Evolutionary conservation across 768 basidiomycete genomes (phyloP).

Genomic region (Mycena haematopus): DNA sequence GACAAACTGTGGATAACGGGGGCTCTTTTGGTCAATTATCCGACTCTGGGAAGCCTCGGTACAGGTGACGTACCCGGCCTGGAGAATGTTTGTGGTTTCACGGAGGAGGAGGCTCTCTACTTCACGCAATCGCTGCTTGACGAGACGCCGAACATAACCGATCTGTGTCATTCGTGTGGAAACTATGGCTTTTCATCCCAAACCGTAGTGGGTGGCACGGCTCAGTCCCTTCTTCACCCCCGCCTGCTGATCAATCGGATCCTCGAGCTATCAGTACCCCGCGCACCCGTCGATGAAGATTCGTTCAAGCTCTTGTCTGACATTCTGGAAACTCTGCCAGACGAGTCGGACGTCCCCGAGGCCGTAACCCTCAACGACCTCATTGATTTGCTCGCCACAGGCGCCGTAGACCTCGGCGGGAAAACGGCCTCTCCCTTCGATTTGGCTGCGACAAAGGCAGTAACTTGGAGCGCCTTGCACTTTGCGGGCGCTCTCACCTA

Average conservation of each 20-base stretch:
- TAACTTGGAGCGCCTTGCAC: conserved; percentile 15
- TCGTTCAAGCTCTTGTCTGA: conserved; percentile 1
- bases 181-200: not conserved
- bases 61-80: not conserved
- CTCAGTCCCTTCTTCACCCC: conserved; percentile 10
- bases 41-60: not conserved
- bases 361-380: not conserved
- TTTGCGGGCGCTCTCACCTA: conserved; percentile 13
- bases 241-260: conserved; percentile 1
- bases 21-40: not conserved
- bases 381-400: conserved; percentile 20
- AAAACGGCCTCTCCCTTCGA: not conserved
- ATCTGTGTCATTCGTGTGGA: conserved; percentile 12
- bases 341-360: not conserved
- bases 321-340: conserved; percentile 3
- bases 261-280: not conserved
- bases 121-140: not conserved
- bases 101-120: conserved; percentile 13
- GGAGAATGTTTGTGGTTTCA: conserved; percentile 16
- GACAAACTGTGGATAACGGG: conserved; percentile 21
- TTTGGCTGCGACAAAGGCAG: not conserved
- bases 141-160: not conserved
- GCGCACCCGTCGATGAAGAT: not conserved
- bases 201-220: not conserved
- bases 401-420: not conserved